Base-by-base conservation (phyloP, 192 early-diverging fungal genomes). In the Lunasporangiospora selenospora region DNA sequence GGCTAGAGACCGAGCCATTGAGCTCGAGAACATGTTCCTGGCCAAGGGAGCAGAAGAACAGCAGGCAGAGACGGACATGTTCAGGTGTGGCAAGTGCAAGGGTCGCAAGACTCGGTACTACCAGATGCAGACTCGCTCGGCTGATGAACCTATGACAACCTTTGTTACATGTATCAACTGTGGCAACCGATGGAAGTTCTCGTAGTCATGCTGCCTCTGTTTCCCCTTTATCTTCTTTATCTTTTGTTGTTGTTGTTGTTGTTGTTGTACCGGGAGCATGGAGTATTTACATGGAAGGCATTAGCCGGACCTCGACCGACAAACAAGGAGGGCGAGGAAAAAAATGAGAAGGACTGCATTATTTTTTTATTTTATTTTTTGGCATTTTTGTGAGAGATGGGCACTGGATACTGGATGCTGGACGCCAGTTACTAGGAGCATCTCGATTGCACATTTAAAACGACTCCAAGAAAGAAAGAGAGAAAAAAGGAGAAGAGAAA, bases 131-230 rank as follows among this genome's bases (percentile, higher is more conserved):
- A 99, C 96, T 15, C 85, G 97, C 37, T 91, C 88, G 51, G 97
- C 97, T 12, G 97, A 99, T 85, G 97, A 99, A 81, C 97, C 97
- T 19, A 99, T 99, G 97, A 96, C 94, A 4, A 96, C 94, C 0
- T 97, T 97, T 83, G 96, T 98, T 36, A 95, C 93, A 0, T 98
- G 96, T 65, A 77, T 85, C 32, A 81, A 80, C 23, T 98, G 96
- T 76, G 81, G 84, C 29, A 92, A 96, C 62, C 81, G 83, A 21
- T 97, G 95, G 95, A 97, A 95, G 82, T 76, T 84, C 29, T 73
- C 53, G 37, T 73, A 57, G 56, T 21, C 16, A 18, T 15, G 8
- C 8, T 11, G 53, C 12, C 15, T 16, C n/a, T 29, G 27, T 56
- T 33, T 24, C 36, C 10, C 15, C 7, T 12, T n/a, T 24, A 55